Base-by-base conservation (phyloP, 192 early-diverging fungal species). In the Irineochytrium annulatum region DNA sequence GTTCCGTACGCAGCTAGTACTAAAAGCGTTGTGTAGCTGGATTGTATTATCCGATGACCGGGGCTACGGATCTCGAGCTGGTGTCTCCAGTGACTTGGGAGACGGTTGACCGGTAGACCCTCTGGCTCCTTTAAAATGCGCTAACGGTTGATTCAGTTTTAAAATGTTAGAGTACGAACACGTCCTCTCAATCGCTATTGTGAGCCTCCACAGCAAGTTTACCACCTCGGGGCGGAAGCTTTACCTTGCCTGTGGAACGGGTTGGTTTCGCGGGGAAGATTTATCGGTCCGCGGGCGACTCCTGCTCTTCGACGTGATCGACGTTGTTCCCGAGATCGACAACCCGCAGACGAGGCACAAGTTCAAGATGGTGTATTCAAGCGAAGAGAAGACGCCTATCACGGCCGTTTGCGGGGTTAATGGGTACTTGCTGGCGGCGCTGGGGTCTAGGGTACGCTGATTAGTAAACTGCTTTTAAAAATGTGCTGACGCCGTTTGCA, bases 11-110 rank as follows among this genome's bases (percentile, higher is more conserved):
- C 52, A 14, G 46, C 46, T 49, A 20, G 46, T 48, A 31, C 41
- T 26, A 39, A 27, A 16, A 22, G 13, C 31, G 63, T 31, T 39
- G 1, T 6, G 53, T 53, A 54, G 59, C 60, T 24, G 78, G 78
- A 19, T 48, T 69, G 56, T 83, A 87, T 62, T 69, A 78, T 2
- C 91, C 94, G 16, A 51, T 37, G 22, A 65, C 70, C n/a, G 51
- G 56, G 13, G 69, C 73, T 17, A 92, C 84, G 65, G 80, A 79
- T 3, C 55, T 99, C 33, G 90, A 95, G 46, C 74, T 99, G 43
- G 78, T 99, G 14, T 96, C 95, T 17, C 93, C 95, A 0, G 83
- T 92, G 0, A 94, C 92, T 17, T 97, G 91, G 91, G 93, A 97
- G 60, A 92, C 89, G 13, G 90, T 94, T 0, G 95, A 97, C 62